phyloP scores from a whole-genome alignment of 805 yeast genomes.

The Starmerella bacillaris region DNA sequence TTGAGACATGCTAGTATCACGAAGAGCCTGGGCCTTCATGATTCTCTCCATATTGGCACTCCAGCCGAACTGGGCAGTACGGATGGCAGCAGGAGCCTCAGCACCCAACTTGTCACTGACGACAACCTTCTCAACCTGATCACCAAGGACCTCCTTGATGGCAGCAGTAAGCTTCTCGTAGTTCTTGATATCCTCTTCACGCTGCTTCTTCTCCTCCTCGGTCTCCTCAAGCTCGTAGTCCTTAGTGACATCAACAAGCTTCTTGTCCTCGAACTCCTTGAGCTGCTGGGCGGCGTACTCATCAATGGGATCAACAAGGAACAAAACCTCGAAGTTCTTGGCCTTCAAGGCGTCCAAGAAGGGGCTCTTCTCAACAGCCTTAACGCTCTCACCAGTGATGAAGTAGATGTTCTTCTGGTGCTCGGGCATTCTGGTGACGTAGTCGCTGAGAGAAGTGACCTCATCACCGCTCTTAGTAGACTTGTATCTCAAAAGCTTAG shows the following conservation, averaged over 20 bases:
- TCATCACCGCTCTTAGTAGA: conserved; percentile 92
- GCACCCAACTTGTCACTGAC: conserved; percentile 94
- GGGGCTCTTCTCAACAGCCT: conserved; percentile 98
- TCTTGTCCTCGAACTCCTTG: conserved; percentile 98
- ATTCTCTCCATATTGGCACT: conserved; percentile 99
- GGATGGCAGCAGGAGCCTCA: conserved; percentile 93
- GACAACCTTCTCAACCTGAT: conserved; percentile 97
- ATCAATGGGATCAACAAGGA: conserved; percentile 97
- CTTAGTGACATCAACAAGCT: conserved; percentile 95
- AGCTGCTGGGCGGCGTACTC: conserved; percentile 98
- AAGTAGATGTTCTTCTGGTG: conserved; percentile 98
- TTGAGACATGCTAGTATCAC: conserved; percentile 96
- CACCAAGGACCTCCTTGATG: conserved; percentile 92
- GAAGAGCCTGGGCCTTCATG: conserved; percentile 99
- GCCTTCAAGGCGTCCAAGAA: conserved; percentile 97
- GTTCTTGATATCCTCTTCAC: conserved; percentile 86
- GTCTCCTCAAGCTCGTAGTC: conserved; percentile 93
- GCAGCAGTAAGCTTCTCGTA: conserved; percentile 88
- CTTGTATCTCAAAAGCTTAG: conserved; percentile 92
- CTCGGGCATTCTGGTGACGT: conserved; percentile 98
- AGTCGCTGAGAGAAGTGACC: conserved; percentile 84
- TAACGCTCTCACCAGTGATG: conserved; percentile 96
- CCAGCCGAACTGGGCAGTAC: conserved; percentile 99
- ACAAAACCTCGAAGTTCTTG: conserved; percentile 94
- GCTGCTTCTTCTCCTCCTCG: conserved; percentile 86